Percentiles rank a stretch among this genome's conserved stretches.
These are phyloP conservation scores for Pholiota adiposa DNA, from an alignment of 1,284 basidiomycete species.

Conservation along the genomic window DNA sequence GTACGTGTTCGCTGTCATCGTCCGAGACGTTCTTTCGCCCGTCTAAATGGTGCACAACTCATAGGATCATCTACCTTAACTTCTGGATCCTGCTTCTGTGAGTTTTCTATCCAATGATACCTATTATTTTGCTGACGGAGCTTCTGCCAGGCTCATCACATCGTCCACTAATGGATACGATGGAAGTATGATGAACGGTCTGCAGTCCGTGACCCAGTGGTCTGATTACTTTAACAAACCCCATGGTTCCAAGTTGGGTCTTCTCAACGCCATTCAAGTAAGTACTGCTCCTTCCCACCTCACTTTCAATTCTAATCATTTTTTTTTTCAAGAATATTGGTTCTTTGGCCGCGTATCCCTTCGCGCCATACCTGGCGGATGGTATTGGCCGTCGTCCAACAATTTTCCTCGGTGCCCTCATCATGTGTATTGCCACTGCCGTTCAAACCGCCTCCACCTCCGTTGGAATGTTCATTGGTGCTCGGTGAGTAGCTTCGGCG, in stretches of 20 bases:
- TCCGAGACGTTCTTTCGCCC: neutral
- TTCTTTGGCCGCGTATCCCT: slow-evolving; percentile 64
- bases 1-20: slow-evolving; percentile 37
- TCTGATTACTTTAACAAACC: slow-evolving; percentile 59
- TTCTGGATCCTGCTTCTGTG: slow-evolving; percentile 72
- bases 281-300: slow-evolving; percentile 14
- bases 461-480: slow-evolving; percentile 82
- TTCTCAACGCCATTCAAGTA: slow-evolving; percentile 80
- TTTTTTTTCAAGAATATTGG: slow-evolving; percentile 62
- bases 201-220: slow-evolving; percentile 71
- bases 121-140: neutral
- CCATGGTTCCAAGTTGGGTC: slow-evolving; percentile 59
- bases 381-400: slow-evolving; percentile 65
- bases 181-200: slow-evolving; percentile 78
- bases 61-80: slow-evolving; percentile 64
- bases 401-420: slow-evolving; percentile 64
- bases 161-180: slow-evolving; percentile 81
- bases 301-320: neutral
- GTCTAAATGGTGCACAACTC: slow-evolving; percentile 11
- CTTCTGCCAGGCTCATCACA: slow-evolving; percentile 60
- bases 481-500: slow-evolving; percentile 51
- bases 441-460: slow-evolving; percentile 74
- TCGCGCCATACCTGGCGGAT: slow-evolving; percentile 74
- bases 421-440: slow-evolving; percentile 71
- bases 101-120: slow-evolving; percentile 25